Base-by-base conservation (phyloP, 2,329 filamentous ascomycete genomes). In the Calonectria honghensis region DNA sequence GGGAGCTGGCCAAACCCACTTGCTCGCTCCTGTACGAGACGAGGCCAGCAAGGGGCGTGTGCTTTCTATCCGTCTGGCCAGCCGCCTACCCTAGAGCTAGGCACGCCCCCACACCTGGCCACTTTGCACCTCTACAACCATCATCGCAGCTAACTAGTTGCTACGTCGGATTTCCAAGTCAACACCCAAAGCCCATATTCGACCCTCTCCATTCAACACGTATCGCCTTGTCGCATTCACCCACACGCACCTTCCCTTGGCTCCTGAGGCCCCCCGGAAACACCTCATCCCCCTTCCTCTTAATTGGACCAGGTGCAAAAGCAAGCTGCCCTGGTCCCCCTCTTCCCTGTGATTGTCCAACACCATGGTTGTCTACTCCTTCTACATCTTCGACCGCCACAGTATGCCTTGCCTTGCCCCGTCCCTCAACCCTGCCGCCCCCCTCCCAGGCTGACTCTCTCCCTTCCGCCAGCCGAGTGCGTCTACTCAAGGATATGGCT, bases 361-460 rank as follows among this genome's bases (percentile, higher is more conserved):
- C 85, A 88, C 80, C 83, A 98, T 99, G 97, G 93, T 94, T 75
- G 94, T 98, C 85, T 98, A 97, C 88, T 96, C 96, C 74, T 98
- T 99, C 87, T 98, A 98, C 90, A 98, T 99, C 84, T 99, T 99
- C 85, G 97, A 99, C 88, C 94, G 97, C 79, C 97, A 99, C 87
- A 98, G 97, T 98, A 90, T 83, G 91, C 82, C 64, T 7, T 48
- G 54, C 50, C 37, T 24, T 24, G 32, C 18, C 35, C n/a, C 6
- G 14, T 20, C 65, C 52, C 31, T 13, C 65, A 61, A 45, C 11
- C 35, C 31, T 54, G 24, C 63, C 45, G 50, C 57, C 51, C 32
- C 27, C 50, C 39, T 27, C 50, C 37, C 48, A 63, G 69, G 27
- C 79, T 81, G 70, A 79, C 76, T 51, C 64, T 20, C 13, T 37